Percentiles rank a stretch among this genome's conserved stretches.
Conservation (phyloP, 139 green algal species). For the Trebouxia sp. region DNA sequence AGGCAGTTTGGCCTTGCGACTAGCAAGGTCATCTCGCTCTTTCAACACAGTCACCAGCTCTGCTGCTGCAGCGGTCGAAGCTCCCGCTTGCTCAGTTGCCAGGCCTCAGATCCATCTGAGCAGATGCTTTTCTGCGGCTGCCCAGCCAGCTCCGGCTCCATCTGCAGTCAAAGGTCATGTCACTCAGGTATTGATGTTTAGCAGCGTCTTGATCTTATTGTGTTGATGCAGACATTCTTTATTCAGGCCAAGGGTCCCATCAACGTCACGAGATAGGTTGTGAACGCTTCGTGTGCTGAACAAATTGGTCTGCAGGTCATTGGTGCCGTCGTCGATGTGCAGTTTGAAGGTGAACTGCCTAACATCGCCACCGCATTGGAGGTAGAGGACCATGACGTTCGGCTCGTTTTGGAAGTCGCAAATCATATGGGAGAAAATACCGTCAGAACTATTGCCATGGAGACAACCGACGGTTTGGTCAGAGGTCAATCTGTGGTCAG, state of each 20-base stretch:
- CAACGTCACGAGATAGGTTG: not conserved
- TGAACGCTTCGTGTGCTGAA: not conserved
- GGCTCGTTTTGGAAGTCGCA: slow-evolving; percentile 97
- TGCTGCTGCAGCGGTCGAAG: not conserved
- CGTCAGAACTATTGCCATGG: slow-evolving; percentile 98
- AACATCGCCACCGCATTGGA: slow-evolving; percentile 91
- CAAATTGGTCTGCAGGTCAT: slow-evolving; percentile 76
- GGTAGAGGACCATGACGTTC: slow-evolving; percentile 81
- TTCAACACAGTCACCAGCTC: slow-evolving; percentile 13
- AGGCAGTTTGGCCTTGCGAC: slow-evolving; percentile 7
- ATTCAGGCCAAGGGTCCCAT: not conserved
- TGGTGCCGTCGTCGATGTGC: slow-evolving; percentile 97
- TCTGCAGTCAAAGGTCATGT: slow-evolving; percentile 17
- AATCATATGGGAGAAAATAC: slow-evolving; percentile 98
- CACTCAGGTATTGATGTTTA: slow-evolving; percentile 3
- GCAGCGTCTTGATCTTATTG: not conserved
- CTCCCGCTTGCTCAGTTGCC: not conserved
- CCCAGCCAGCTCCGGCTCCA: slow-evolving; percentile 33
- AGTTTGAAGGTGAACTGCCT: slow-evolving; percentile 94
- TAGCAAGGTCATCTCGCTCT: slow-evolving; percentile 16
- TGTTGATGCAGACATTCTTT: not conserved
- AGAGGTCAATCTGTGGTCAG: slow-evolving; percentile 91
- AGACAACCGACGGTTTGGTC: slow-evolving; percentile 94
- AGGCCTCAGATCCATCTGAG: slow-evolving; percentile 10
- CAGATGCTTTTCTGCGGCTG: slow-evolving; percentile 35